Evolutionary conservation across 2,329 filamentous ascomycete genomes (phyloP).

Genomic region (Neofusicoccum ribis): DNA sequence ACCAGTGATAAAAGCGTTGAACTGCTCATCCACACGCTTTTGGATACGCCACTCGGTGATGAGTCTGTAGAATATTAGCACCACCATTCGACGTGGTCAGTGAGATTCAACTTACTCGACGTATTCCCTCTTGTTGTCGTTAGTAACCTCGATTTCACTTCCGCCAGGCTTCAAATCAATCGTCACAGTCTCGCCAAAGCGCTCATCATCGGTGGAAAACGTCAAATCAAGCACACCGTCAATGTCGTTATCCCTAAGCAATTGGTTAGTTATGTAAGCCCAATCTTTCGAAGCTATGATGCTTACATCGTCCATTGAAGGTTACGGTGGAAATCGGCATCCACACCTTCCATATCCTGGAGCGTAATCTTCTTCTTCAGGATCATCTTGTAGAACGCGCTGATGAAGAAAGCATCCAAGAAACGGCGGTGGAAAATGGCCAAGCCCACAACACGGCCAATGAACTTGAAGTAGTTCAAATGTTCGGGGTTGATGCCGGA

Average conservation of each 20-base stretch:
- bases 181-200: constrained; percentile 90
- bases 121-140: constrained; percentile 99
- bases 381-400: constrained; percentile 99
- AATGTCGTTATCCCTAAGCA: constrained; percentile 81
- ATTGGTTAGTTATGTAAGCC: background rate
- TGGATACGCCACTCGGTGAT: constrained; percentile 99
- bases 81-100: background rate
- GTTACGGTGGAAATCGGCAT: constrained; percentile 95
- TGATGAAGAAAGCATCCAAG: constrained; percentile 98
- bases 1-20: constrained; percentile 94
- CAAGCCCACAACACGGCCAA: constrained; percentile 91
- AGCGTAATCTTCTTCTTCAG: constrained; percentile 87
- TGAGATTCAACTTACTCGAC: constrained; percentile 66
- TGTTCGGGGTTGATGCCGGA: constrained; percentile 99
- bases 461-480: constrained; percentile 99
- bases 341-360: constrained; percentile 97
- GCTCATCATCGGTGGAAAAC: constrained; percentile 95
- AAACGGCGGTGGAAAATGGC: constrained; percentile 98
- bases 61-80: constrained; percentile 52
- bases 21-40: constrained; percentile 97
- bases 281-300: background rate
- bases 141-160: constrained; percentile 90
- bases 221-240: constrained; percentile 92
- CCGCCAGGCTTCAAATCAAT: constrained; percentile 92
- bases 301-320: constrained; percentile 86